Percentiles rank a stretch among this genome's conserved stretches.
Conservation (phyloP, 495 filamentous ascomycete genomes). For the Penicillium paxilli region DNA sequence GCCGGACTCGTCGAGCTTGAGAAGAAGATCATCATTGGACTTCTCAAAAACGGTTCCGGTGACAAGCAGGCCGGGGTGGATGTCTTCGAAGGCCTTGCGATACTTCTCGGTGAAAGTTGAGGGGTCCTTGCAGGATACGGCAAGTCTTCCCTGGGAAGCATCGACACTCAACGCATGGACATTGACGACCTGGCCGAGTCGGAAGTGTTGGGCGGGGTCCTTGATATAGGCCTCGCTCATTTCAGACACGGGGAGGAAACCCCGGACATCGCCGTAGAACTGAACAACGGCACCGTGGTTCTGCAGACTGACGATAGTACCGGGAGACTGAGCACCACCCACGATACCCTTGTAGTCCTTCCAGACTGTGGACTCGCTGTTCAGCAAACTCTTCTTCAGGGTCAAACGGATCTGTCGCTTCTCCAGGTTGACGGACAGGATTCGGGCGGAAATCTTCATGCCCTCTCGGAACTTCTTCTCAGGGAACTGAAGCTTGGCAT, state of each 20-base stretch:
- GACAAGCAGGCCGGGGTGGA: slow-evolving; percentile 70
- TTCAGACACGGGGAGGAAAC: slow-evolving; percentile 87
- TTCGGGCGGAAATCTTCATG: slow-evolving; percentile 74
- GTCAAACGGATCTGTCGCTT: slow-evolving; percentile 84
- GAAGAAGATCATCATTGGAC: slow-evolving; percentile 71
- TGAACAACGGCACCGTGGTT: slow-evolving; percentile 83
- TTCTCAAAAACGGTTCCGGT: slow-evolving; percentile 82
- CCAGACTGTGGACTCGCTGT: slow-evolving; percentile 76
- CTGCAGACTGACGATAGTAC: slow-evolving; percentile 80
- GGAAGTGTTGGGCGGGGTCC: slow-evolving; percentile 86
- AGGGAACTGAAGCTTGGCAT: slow-evolving; percentile 83
- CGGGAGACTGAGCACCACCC: slow-evolving; percentile 72
- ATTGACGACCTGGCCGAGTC: slow-evolving; percentile 84
- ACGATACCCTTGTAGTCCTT: slow-evolving; percentile 68
- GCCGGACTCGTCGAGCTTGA: slow-evolving; percentile 70
- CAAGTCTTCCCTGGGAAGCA: slow-evolving; percentile 64
- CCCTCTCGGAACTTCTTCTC: slow-evolving; percentile 95
- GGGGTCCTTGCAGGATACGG: slow-evolving; percentile 91
- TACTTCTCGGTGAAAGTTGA: slow-evolving; percentile 72
- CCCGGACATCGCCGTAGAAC: slow-evolving; percentile 81
- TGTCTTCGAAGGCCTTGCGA: slow-evolving; percentile 67
- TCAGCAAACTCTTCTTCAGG: slow-evolving; percentile 90
- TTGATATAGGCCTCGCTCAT: slow-evolving; percentile 97
- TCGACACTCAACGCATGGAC: slow-evolving; percentile 82
- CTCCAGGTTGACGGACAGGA: slow-evolving; percentile 74